Evolutionary conservation across 148 eudicot species (phyloP).

Genomic region (Vaccinium myrtillus): DNA sequence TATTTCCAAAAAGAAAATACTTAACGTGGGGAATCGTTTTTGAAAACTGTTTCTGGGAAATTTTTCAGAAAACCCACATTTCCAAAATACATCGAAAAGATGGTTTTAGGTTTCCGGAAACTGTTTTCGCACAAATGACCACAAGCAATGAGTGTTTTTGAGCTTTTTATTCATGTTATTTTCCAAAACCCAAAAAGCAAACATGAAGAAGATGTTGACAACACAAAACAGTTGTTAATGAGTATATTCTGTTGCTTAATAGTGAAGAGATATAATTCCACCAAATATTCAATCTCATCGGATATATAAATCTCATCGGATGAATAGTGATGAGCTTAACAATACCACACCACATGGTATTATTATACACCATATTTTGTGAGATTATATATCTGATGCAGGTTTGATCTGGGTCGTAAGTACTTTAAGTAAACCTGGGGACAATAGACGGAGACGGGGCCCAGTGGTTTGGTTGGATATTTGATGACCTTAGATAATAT

Average conservation of each 20-base stretch:
- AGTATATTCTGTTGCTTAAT: too few species aligned
- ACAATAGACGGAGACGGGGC: too few species aligned
- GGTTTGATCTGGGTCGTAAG: too few species aligned
- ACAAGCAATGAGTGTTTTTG: background rate
- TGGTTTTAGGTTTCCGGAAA: background rate
- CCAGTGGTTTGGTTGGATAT: too few species aligned
- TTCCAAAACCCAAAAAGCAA: background rate
- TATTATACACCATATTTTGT: too few species aligned
- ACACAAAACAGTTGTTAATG: background rate
- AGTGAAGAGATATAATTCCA: too few species aligned
- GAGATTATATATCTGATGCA: too few species aligned
- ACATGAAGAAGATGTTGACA: background rate
- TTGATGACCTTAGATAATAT: too few species aligned
- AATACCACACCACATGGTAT: too few species aligned
- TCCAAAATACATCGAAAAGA: background rate
- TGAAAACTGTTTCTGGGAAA: background rate
- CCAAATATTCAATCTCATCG: too few species aligned
- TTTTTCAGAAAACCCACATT: background rate
- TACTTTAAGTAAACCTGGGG: too few species aligned
- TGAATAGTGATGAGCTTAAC: too few species aligned
- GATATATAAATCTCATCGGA: background rate
- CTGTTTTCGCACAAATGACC: background rate
- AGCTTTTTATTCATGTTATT: background rate
- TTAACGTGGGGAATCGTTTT: background rate
- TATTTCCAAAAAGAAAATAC: background rate